Base-by-base conservation (phyloP, 768 basidiomycete species). In the Hypholoma sublateritium region DNA sequence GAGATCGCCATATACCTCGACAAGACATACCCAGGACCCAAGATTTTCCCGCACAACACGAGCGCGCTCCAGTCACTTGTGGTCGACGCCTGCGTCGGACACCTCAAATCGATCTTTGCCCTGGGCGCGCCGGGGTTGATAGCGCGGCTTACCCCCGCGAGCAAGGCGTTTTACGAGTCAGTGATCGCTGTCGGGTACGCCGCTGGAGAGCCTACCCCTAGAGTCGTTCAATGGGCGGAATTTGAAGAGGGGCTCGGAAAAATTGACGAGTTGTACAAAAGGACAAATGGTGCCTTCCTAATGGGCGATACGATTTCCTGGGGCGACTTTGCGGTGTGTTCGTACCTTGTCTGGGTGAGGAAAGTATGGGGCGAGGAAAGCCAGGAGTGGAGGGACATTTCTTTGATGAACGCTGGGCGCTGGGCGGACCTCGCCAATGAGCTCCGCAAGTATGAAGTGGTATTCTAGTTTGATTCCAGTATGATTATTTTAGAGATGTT, bases 1-100 rank as follows among this genome's bases (percentile, higher is more conserved):
- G 62, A 58, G 28, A 82, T 84, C 52, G 80, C 77, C 1, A 59
- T 68, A 13, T 81, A 84, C 64, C 69, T 84, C 49, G 82, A 84
- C 57, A 65, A 71, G 1, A 68, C 70, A 2, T 83, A 81, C 62
- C 80, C 82, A 0, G 66, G 70, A 42, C 74, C 74, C 8, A 58
- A 49, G 12, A 58, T 80, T 14, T 58, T 80, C 55, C 74, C 73
- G 0, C 37, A 21, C 8, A 39, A 22, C 14, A 24, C 43, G 72
- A 13, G 52, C 16, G 58, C 44, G 3, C 35, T 64, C 21, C 44
- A 46, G 44, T 16, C 17, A 21, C 44, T 46, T 8, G 44, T 46
- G 7, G 44, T 7, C 3, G 19, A 7, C 19, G 24, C 44, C 11
- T 51, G 16, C 25, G 13, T 32, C 13, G 46, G 7, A 24, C 46